Percentiles rank a stretch among this genome's conserved stretches.
Evolutionary conservation across 805 yeast species (phyloP).

Genomic region (Saccharomycopsis vini): DNA sequence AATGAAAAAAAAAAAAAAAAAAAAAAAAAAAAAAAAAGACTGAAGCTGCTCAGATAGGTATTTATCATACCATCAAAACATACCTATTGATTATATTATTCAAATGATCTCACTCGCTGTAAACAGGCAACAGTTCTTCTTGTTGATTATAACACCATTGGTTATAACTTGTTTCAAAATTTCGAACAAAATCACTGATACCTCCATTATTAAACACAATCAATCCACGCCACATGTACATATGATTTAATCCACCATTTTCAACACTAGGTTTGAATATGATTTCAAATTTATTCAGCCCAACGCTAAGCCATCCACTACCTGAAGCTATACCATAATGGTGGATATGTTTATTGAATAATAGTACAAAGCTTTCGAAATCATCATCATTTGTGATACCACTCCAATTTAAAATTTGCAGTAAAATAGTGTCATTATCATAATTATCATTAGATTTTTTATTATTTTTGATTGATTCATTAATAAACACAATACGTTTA

Average conservation of each 20-base stretch:
- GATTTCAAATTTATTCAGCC: slow-evolving; percentile 15
- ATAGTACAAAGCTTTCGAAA: slow-evolving; percentile 14
- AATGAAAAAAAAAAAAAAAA: not conserved
- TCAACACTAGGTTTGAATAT: slow-evolving; percentile 13
- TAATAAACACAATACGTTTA: slow-evolving; percentile 12
- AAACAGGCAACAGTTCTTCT: slow-evolving; percentile 12
- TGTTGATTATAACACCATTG: slow-evolving; percentile 15
- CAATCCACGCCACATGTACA: slow-evolving; percentile 13
- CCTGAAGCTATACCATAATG: slow-evolving; percentile 8
- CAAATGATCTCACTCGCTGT: not conserved
- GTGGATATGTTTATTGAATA: slow-evolving; percentile 10
- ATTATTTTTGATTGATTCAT: no score
- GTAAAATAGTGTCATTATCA: no score
- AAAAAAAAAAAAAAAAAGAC: not conserved
- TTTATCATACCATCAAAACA: no score
- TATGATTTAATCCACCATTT: slow-evolving; percentile 15
- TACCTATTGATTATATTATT: no score
- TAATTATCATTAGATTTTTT: not conserved
- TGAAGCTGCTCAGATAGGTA: no score
- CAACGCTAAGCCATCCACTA: slow-evolving; percentile 16
- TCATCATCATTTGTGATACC: no score
- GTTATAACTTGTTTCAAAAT: slow-evolving; percentile 16
- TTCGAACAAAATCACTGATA: slow-evolving; percentile 13
- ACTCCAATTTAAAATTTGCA: no score
- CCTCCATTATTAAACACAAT: slow-evolving; percentile 18